Evolutionary conservation across 176 grass and related monocot species (phyloP), one percentile per base, ranked within the genome.

Genomic region (Ensete glaucum): DNA sequence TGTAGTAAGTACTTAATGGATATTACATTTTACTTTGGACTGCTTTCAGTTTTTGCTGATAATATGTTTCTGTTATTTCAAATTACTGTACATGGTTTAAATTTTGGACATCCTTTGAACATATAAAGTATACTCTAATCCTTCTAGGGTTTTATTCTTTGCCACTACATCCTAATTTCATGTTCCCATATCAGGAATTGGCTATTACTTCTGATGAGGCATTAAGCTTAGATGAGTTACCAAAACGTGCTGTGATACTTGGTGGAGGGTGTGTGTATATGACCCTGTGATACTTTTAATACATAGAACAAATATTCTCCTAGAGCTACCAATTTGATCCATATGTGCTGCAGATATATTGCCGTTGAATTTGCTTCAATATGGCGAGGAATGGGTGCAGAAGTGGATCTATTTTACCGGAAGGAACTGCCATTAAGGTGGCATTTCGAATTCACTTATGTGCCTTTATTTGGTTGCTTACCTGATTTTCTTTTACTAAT

Each of bases 301-400:
- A 62, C 14, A 11, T 2, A 50, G 62, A 58, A 51, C n/a, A 59
- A 62, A 54, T 85, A 3, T 29, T 68, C 29, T 29, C 20, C 1
- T 26, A 58, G 26, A 67, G 10, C 67, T 27, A 11, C 60, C 60
- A 22, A 66, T 52, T 29, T 49, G 19, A 52, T 65, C 19, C 65
- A 43, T 26, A 9, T 58, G 81, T 22, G 59, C 59, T 75, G n/a
- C 78, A 98, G 94, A 73, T 98, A 98, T 78, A 98, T 98, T 67
- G 90, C 94, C 65, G 87, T 98, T 84, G 94, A 98, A 75, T 98
- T 98, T 85, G 94, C 94, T 80, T 98, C 94, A 70, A 98, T 98
- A 54, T 98, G 94, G 94, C 83, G 70, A 76, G 94, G 94, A 15
- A 84, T 98, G 88, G 94, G 94, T 78, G 90, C 21, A n/a, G 79